Percentiles rank a stretch among this genome's conserved stretches.
Evolutionary conservation across 345 rosid genomes (phyloP).

Genomic region (Bruguiera gymnorhiza): DNA sequence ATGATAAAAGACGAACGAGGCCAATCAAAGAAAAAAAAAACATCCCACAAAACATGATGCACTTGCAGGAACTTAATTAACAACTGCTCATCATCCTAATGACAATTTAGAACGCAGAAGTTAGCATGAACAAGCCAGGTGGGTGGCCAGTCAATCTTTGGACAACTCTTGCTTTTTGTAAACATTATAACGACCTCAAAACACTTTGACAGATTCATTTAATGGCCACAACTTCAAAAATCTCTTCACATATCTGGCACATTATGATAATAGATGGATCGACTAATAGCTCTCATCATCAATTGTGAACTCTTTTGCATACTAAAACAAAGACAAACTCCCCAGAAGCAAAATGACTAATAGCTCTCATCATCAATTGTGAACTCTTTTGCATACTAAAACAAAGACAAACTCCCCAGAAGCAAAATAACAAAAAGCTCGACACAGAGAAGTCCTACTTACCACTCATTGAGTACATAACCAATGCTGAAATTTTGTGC

Average conservation of each 20-base stretch:
- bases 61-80: background rate
- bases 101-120: no score
- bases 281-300: background rate
- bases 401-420: background rate
- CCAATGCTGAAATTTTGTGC: constrained; percentile 44
- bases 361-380: background rate
- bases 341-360: background rate
- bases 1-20: background rate
- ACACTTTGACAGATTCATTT: no score
- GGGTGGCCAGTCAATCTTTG: no score
- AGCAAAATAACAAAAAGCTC: background rate
- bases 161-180: no score
- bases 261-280: background rate
- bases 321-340: background rate
- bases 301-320: background rate
- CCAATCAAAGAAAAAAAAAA: background rate
- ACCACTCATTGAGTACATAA: constrained; percentile 86
- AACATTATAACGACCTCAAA: no score
- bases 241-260: no score
- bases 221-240: no score
- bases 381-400: background rate
- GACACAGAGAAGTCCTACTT: constrained; percentile 23
- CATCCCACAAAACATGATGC: background rate
- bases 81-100: no score
- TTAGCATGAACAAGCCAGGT: no score